These are phyloP conservation scores for Rhynchosporium secalis DNA, from an alignment of 2,329 filamentous ascomycete genomes.

Conservation along the genomic window DNA sequence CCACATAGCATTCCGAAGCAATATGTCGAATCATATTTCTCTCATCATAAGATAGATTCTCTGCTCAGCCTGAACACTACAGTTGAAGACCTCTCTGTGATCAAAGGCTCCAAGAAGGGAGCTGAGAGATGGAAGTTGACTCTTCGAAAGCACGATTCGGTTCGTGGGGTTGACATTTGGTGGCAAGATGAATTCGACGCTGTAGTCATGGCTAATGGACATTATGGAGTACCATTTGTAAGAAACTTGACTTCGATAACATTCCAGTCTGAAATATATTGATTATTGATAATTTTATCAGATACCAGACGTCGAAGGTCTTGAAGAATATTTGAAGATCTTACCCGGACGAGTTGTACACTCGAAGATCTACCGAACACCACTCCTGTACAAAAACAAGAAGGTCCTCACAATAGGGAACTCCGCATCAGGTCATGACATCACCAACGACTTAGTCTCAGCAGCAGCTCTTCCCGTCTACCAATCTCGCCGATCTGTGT, in stretches of 20 bases:
- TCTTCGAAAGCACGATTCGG: conserved; percentile 48
- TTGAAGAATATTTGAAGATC: conserved; percentile 56
- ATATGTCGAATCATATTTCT: conserved; percentile 58
- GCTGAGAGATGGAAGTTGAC: conserved; percentile 48
- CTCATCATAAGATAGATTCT: conserved; percentile 48
- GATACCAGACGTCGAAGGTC: conserved; percentile 60
- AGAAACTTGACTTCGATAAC: neutral
- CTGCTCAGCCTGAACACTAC: conserved; percentile 52
- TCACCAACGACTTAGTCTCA: conserved; percentile 61
- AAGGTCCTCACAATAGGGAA: conserved; percentile 84
- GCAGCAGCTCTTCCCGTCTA: conserved; percentile 48
- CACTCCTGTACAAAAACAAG: conserved; percentile 61
- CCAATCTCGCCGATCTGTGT: conserved; percentile 51
- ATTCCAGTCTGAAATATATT: neutral
- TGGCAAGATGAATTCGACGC: conserved; percentile 63
- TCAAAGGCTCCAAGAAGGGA: conserved; percentile 26
- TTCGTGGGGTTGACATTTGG: conserved; percentile 50
- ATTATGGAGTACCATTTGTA: conserved; percentile 68
- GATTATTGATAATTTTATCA: neutral
- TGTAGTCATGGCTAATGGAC: conserved; percentile 71
- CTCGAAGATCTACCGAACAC: conserved; percentile 74
- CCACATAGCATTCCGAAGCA: conserved; percentile 56
- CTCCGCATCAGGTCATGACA: conserved; percentile 79
- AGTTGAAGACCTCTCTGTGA: conserved; percentile 49
- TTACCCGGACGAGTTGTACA: conserved; percentile 65